These are phyloP conservation scores for Porodaedalea pini DNA, from an alignment of 1,284 basidiomycete genomes.

Conservation along the genomic window DNA sequence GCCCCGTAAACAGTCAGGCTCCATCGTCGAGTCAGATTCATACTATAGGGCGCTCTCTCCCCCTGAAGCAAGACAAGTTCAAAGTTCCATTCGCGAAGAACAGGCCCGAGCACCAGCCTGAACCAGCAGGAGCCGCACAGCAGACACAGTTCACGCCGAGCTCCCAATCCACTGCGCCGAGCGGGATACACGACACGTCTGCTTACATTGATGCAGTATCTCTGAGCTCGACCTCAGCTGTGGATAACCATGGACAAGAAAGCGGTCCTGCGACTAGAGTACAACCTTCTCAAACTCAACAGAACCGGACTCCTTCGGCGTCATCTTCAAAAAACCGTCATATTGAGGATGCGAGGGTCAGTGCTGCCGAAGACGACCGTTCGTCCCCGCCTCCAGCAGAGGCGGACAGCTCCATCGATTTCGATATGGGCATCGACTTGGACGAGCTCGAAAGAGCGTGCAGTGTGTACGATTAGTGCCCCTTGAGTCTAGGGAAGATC, in stretches of 20 bases:
- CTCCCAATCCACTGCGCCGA: no score
- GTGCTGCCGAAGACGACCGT: neutral
- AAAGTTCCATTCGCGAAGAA: conserved; percentile 14
- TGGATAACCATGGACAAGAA: neutral
- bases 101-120: neutral
- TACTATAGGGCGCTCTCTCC: neutral
- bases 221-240: no score
- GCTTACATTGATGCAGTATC: no score
- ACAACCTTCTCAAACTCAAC: no score
- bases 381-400: conserved; percentile 11
- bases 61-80: conserved; percentile 13
- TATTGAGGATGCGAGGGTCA: neutral
- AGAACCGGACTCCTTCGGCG: no score
- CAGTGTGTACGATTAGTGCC: conserved; percentile 15
- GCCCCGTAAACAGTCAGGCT: conserved; percentile 1
- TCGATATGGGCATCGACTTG: conserved; percentile 19
- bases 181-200: no score
- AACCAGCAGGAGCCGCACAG: neutral
- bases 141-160: no score
- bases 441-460: conserved; percentile 19
- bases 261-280: neutral
- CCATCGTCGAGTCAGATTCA: neutral
- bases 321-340: neutral
- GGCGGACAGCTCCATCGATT: conserved; percentile 14
- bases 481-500: no score